Conservation (phyloP, 805 yeast species). For the Wickerhamiella sorbophila region DNA sequence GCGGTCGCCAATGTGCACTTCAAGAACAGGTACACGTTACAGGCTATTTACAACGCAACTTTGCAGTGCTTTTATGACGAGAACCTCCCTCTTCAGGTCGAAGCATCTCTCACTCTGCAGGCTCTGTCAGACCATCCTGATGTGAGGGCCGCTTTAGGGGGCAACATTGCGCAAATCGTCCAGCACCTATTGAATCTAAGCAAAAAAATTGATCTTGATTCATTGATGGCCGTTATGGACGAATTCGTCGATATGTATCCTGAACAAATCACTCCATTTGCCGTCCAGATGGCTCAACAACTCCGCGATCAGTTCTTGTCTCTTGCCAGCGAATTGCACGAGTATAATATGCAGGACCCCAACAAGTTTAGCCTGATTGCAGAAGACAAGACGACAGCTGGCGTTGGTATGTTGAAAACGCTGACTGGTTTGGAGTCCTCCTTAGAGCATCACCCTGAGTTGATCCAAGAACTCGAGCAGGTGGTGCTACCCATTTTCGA, state of each 20-base stretch:
- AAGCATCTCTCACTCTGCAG: slow-evolving; percentile 77
- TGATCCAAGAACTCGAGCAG: slow-evolving; percentile 49
- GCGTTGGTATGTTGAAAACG: slow-evolving; percentile 66
- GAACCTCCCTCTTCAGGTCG: slow-evolving; percentile 60
- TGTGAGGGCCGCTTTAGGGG: slow-evolving; percentile 53
- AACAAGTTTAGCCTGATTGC: slow-evolving; percentile 29
- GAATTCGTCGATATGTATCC: slow-evolving; percentile 85
- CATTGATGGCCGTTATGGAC: slow-evolving; percentile 82
- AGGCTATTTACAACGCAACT: slow-evolving; percentile 30
- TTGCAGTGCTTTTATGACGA: slow-evolving; percentile 32
- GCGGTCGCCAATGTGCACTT: slow-evolving; percentile 52
- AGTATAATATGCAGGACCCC: slow-evolving; percentile 24
- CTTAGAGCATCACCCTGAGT: slow-evolving; percentile 63
- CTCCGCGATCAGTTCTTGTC: slow-evolving; percentile 57
- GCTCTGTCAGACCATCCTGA: slow-evolving; percentile 50
- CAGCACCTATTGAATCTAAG: slow-evolving; percentile 60
- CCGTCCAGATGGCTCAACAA: slow-evolving; percentile 45
- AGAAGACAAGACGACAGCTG: slow-evolving; percentile 69
- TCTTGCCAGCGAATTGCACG: slow-evolving; percentile 55
- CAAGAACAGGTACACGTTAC: slow-evolving; percentile 52
- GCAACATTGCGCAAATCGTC: slow-evolving; percentile 67
- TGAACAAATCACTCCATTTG: slow-evolving; percentile 82
- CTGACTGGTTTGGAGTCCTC: slow-evolving; percentile 68
- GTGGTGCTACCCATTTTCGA: slow-evolving; percentile 56
- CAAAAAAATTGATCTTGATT: slow-evolving; percentile 73